Evolutionary conservation across 257 asterid genomes (phyloP).

Genomic region (Ajuga chamaepitys): DNA sequence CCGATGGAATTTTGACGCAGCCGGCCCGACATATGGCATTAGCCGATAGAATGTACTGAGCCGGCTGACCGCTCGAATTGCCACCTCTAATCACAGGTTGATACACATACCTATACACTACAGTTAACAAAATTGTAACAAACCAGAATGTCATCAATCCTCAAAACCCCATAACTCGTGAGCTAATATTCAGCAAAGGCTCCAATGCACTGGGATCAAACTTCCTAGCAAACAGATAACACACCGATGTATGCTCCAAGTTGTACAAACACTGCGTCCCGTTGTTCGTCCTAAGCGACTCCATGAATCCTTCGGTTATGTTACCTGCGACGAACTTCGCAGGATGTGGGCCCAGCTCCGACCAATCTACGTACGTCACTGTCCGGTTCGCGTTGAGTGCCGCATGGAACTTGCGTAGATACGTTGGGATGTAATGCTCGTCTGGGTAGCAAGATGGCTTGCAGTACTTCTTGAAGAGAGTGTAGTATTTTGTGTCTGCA

Average conservation of each 20-base stretch:
- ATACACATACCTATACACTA: too few relatives aligned
- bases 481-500: slow-evolving; percentile 66
- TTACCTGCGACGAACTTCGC: slow-evolving; percentile 50
- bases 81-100: too few relatives aligned
- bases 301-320: slow-evolving; percentile 44
- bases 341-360: slow-evolving; percentile 72
- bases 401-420: slow-evolving; percentile 51
- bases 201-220: slow-evolving; percentile 62
- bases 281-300: slow-evolving; percentile 42
- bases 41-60: too few relatives aligned
- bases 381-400: slow-evolving; percentile 64
- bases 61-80: too few relatives aligned
- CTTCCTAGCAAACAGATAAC: slow-evolving; percentile 89
- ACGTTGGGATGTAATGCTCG: slow-evolving; percentile 89
- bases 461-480: slow-evolving; percentile 59
- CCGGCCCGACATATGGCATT: too few relatives aligned
- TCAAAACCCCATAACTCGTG: slow-evolving; percentile 68
- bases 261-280: slow-evolving; percentile 60
- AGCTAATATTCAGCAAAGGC: slow-evolving; percentile 53
- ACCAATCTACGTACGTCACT: slow-evolving; percentile 86
- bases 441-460: slow-evolving; percentile 90
- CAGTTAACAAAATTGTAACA: neutral
- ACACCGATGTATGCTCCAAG: slow-evolving; percentile 28
- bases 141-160: neutral
- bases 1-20: too few relatives aligned